Base-by-base conservation (phyloP, 73 alveolate genomes). In the Blepharisma japonicum region DNA sequence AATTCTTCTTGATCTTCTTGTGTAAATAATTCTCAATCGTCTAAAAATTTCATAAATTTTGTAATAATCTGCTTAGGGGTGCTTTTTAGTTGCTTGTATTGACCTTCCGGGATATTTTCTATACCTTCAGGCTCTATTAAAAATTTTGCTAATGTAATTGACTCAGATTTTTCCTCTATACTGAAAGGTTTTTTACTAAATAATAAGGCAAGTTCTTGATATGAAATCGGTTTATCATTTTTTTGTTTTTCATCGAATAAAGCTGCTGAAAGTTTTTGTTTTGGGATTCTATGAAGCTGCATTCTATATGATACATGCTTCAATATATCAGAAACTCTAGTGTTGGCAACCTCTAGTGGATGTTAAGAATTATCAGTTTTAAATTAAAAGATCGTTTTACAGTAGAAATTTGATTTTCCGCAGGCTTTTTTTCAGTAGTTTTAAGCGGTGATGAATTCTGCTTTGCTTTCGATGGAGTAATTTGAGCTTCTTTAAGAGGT, bases 211-310 rank as follows among this genome's bases (percentile, higher is more conserved):
- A 32, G 42, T 32, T 32, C 42, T 32, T 32, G 42, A 32, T 32
- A 32, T 32, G 42, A 32, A 3, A 32, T 32, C 42, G 42, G 42
- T 3, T 32, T 32, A 32, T 32, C 42, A 32, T 32, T 32, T 32
- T 32, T 32, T 32, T 32, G 42, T 32, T 32, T 32, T 5, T n/a
- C 74, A 14, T 39, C 74, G 2, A 61, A 61, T 18, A 61, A 25
- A 9, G 74, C 47, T 25, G 14, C 2, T 2, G 23, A 14, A 18
- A 61, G 47, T 8, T 61, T 61, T 0, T 61, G 47, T 61, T 61
- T 61, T 61, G 74, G 47, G 4, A 61, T 0, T 18, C 74, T 14
- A 25, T 61, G 74, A 61, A 61, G 74, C 23, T 61, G 74, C 74
- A 61, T 61, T 61, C 74, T 14, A 20, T 14, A 39, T 8, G n/a